Evolutionary conservation across 306 rosid species (phyloP), one percentile per base, ranked within the genome.

Genomic region (Gynostemma pentaphyllum): DNA sequence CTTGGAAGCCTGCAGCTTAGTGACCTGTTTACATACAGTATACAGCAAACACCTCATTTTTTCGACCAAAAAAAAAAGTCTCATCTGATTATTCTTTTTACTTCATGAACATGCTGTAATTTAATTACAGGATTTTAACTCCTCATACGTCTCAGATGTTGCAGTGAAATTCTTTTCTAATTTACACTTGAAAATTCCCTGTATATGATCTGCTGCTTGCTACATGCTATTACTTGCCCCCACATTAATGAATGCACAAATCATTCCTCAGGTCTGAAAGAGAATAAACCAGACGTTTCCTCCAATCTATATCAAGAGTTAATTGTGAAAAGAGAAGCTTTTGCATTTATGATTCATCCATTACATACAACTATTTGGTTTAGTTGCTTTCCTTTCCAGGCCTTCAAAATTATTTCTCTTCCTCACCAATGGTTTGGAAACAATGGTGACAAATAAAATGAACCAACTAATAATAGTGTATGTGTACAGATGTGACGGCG

Each of bases 131-230:
- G 74, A 48, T 45, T 74, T 44, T 61, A 76, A 62, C 76, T n/a
- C n/a, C n/a, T 69, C 77, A 90, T 82, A 82, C 54, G 80, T 80
- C 73, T 77, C 74, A 71, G 72, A 78, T 64, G 19, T 55, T 76
- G 78, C 75, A 78, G 70, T 71, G 73, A 69, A 64, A 32, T 46
- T 57, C 64, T 72, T 61, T n/a, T 74, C 30, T 7, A 62, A 65
- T 56, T 51, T 42, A 45, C 56, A 34, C 65, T 73, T 64, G 55
- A 48, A 41, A 49, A 36, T 75, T 47, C 47, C n/a, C n/a, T 37
- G 23, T 40, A 7, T 13, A 61, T 23, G 36, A 39, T 61, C 49
- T 15, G 61, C 61, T 54, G 37, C 24, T 36, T 61, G 66, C 49
- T 22, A 60, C 39, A 30, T 39, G n/a, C n/a, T n/a, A n/a, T n/a